A percentile compares a stretch with the other conserved stretches of the same genome.
These are phyloP conservation scores for Pseudophaeomoniella oleicola DNA, from an alignment of 2,329 filamentous ascomycete genomes.

Conservation along the genomic window DNA sequence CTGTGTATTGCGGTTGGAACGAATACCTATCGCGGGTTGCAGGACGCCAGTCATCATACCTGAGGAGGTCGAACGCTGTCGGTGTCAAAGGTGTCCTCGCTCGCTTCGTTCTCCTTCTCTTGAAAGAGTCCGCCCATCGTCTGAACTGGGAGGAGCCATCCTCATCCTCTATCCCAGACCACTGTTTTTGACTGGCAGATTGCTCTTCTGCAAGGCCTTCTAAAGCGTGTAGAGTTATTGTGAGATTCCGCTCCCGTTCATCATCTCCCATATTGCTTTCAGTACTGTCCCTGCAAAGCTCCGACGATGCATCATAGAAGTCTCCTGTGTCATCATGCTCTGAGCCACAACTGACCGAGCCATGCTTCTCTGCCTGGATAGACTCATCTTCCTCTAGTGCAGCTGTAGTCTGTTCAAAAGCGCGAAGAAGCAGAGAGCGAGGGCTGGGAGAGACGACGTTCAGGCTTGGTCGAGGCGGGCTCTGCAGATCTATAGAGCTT, in stretches of 20 bases:
- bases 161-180: slow-evolving; percentile 3
- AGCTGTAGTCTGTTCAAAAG: not conserved
- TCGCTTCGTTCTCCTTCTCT: slow-evolving; percentile 8
- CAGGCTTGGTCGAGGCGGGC: not conserved
- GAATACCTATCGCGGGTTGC: slow-evolving; percentile 1
- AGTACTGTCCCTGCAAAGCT: slow-evolving; percentile 3
- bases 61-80: not conserved
- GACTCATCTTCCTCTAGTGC: not conserved
- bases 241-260: not conserved
- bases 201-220: not conserved
- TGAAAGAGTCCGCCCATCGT: slow-evolving; percentile 24
- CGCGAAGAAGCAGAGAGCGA: not conserved
- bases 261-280: slow-evolving; percentile 2
- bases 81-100: slow-evolving; percentile 1
- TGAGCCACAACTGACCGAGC: not conserved
- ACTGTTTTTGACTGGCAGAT: not conserved
- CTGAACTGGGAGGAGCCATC: slow-evolving; percentile 16
- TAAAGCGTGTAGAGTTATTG: not conserved
- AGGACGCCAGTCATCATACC: not conserved
- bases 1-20: slow-evolving; percentile 13
- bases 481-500: not conserved
- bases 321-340: not conserved
- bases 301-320: slow-evolving; percentile 2
- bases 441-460: not conserved
- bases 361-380: not conserved